Conservation (phyloP, 2,329 filamentous ascomycete genomes). For the Talaromyces sp. region DNA sequence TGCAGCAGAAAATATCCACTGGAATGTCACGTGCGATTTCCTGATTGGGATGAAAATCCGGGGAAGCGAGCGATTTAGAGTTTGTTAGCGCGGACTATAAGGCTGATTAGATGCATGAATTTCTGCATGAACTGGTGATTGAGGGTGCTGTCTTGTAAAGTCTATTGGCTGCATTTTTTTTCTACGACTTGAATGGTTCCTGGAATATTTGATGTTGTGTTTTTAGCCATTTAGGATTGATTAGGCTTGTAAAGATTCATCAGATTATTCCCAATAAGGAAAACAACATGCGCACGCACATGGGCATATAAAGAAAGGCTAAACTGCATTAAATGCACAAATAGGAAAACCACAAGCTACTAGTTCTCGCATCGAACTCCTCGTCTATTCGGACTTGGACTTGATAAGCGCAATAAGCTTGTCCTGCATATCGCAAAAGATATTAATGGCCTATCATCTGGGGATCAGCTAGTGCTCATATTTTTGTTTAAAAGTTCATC, state of each 20-base stretch:
- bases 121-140: not conserved
- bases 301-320: not conserved
- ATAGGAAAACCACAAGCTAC: not conserved
- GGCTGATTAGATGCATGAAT: not conserved
- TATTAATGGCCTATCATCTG: conserved; percentile 48
- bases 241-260: not conserved
- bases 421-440: conserved; percentile 54
- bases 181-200: not conserved
- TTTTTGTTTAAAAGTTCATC: no score
- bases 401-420: conserved; percentile 41
- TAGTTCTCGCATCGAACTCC: no score
- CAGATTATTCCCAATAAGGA: not conserved
- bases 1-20: not conserved
- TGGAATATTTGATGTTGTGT: not conserved
- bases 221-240: no score
- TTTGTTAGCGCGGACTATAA: not conserved
- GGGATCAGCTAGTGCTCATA: not conserved
- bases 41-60: conserved; percentile 9
- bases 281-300: not conserved
- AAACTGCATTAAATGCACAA: not conserved
- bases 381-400: conserved; percentile 9
- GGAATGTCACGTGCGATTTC: conserved; percentile 7
- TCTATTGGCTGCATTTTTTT: not conserved
- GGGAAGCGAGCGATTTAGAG: conserved; percentile 2
- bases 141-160: not conserved